Percentiles rank a stretch among this genome's conserved stretches.
Conservation (phyloP, 2,329 filamentous ascomycete species). For the Colletotrichum orbiculare region DNA sequence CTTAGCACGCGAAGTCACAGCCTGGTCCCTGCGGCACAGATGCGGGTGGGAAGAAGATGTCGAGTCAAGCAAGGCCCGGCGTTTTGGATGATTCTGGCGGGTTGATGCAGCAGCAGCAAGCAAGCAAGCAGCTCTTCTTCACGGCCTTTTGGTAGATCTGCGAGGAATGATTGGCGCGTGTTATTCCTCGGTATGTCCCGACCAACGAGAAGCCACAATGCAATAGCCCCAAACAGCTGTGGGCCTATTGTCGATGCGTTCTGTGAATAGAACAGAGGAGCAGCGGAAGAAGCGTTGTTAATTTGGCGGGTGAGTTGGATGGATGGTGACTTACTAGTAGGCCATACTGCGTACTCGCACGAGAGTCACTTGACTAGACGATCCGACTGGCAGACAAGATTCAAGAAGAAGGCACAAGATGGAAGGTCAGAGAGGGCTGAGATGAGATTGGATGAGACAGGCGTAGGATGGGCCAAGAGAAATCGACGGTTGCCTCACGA, state of each 20-base stretch:
- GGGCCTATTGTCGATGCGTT: background rate
- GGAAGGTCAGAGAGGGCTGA: conserved; percentile 12
- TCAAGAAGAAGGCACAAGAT: background rate
- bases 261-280: conserved; percentile 19
- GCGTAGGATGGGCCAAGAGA: conserved; percentile 24
- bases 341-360: background rate
- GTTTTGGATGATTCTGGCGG: conserved; percentile 22
- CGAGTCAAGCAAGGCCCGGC: conserved; percentile 26
- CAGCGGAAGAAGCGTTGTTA: background rate
- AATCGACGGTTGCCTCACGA: conserved; percentile 29
- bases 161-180: conserved; percentile 7
- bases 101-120: conserved; percentile 2
- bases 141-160: too few relatives aligned
- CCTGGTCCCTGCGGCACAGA: conserved; percentile 12
- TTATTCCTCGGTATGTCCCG: conserved; percentile 16
- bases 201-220: background rate
- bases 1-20: conserved; percentile 12
- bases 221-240: conserved; percentile 14
- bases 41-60: conserved; percentile 6
- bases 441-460: conserved; percentile 18
- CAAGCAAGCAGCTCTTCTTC: background rate
- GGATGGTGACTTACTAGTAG: background rate
- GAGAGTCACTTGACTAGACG: conserved; percentile 11
- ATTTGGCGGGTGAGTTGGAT: background rate
- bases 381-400: background rate